These are phyloP conservation scores for Fusarium denticulatum DNA, from an alignment of 2,329 filamentous ascomycete species.

Conservation along the genomic window DNA sequence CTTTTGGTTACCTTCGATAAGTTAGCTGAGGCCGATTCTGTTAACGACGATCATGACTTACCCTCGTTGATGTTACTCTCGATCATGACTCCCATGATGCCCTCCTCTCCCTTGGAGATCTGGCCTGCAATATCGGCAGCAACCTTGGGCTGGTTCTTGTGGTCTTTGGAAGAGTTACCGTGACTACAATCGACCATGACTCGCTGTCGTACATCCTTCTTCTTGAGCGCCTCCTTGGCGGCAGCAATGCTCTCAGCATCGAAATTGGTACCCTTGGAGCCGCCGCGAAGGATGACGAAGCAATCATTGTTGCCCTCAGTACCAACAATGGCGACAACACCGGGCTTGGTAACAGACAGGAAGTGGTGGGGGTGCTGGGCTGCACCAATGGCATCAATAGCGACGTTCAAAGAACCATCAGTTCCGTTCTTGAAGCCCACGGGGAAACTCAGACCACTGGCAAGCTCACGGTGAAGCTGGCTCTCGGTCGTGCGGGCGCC, in stretches of 20 bases:
- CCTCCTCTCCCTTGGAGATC: constrained; percentile 83
- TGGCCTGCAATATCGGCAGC: constrained; percentile 84
- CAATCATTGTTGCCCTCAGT: constrained; percentile 96
- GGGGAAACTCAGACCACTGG: constrained; percentile 93
- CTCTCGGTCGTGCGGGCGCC: constrained; percentile 97
- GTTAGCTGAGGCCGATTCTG: constrained; percentile 38
- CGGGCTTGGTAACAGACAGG: constrained; percentile 95
- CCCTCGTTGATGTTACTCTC: constrained; percentile 97
- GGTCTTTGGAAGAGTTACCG: constrained; percentile 94
- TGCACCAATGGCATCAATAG: constrained; percentile 94
- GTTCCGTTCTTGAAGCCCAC: constrained; percentile 99
- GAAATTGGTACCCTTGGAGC: constrained; percentile 93
- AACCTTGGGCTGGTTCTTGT: constrained; percentile 97
- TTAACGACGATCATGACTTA: constrained; percentile 49
- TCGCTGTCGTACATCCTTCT: constrained; percentile 77
- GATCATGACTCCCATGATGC: constrained; percentile 98
- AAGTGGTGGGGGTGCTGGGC: constrained; percentile 95
- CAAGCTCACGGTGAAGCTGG: constrained; percentile 93
- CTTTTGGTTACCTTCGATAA: constrained; percentile 78
- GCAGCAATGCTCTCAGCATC: constrained; percentile 85
- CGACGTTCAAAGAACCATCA: constrained; percentile 87
- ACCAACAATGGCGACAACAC: constrained; percentile 92
- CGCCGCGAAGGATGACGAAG: constrained; percentile 94
- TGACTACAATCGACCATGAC: constrained; percentile 99
- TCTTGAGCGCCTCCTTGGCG: constrained; percentile 80